Evolutionary conservation across 331 rosid species (phyloP), one percentile per base, ranked within the genome.

Genomic region (Cydonia oblonga): DNA sequence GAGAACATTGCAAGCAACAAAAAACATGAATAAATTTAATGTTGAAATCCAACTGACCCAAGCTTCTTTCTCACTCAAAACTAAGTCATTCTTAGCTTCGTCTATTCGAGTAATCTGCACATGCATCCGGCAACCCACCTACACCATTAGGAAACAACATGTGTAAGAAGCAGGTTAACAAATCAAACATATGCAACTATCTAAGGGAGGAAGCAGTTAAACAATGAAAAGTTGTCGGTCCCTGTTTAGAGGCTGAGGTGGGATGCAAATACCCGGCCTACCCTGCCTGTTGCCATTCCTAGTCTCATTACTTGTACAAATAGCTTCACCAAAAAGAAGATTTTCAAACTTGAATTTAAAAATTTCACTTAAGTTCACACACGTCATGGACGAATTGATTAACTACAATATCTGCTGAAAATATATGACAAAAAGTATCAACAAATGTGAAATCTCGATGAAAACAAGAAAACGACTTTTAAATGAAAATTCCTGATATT

Each of bases 51-150:
- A 84, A 84, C 96, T 80, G 44, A 92, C 98, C 98, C 96, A 92
- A 35, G 98, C 91, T 76, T 77, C 83, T 80, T 77, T 90, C 79
- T 90, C 91, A 68, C 98, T 88, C 70, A 90, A 85, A 73, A 92
- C 76, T 65, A 92, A 76, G 78, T 78, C 87, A 76, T 92, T 90
- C 73, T 81, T 92, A 68, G 73, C 63, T 87, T 92, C 96, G 59
- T 88, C 90, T 57, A 89, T 69, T 65, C 84, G 91, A 69, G 87
- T 82, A 73, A 92, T 80, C 82, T 66, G 84, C 75, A 90, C 98
- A 71, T 69, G 33, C 69, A 88, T 75, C 51, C 53, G 68, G 28
- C 85, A 72, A 22, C 98, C 98, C 78, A 88, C 98, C 98, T 92
- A 74, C 68, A 80, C 62, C 71, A 68, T 72, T 71, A 75, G 52